phyloP scores from a whole-genome alignment of 768 basidiomycete species.

The Xerocomellus chrysenteron region DNA sequence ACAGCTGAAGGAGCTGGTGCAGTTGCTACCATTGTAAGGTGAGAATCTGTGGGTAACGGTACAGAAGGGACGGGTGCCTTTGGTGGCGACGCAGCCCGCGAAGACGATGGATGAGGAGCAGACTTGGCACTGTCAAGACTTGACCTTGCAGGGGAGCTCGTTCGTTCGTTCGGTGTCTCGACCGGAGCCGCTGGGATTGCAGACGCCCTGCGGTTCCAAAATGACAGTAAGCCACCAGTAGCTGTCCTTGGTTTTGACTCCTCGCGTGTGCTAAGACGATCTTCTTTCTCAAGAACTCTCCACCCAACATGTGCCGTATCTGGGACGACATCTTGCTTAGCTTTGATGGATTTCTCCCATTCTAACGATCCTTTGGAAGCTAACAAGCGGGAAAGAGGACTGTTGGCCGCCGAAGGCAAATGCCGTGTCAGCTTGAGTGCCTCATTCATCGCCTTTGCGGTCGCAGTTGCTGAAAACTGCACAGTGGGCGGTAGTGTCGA shows the following conservation, averaged over 20 bases:
- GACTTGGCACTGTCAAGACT: constrained; percentile 31
- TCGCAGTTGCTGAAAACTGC: constrained; percentile 55
- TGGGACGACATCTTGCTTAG: constrained; percentile 43
- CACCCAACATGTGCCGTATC: constrained; percentile 68
- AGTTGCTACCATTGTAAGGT: background rate
- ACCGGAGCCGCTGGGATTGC: constrained; percentile 18
- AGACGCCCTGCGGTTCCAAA: constrained; percentile 55
- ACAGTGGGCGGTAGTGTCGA: constrained; percentile 47
- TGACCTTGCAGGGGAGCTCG: constrained; percentile 28
- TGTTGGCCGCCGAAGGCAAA: constrained; percentile 47
- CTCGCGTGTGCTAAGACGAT: constrained; percentile 29
- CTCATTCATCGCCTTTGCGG: constrained; percentile 56
- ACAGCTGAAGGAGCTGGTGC: constrained; percentile 61
- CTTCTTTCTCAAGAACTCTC: constrained; percentile 65
- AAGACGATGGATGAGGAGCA: constrained; percentile 2
- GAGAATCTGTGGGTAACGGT: constrained; percentile 9
- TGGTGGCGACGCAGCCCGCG: constrained; percentile 19
- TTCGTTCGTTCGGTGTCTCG: constrained; percentile 18
- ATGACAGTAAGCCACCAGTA: constrained; percentile 63
- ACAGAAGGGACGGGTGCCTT: constrained; percentile 10
- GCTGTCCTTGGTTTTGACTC: constrained; percentile 48
- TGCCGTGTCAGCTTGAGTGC: constrained; percentile 66
- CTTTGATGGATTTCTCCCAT: constrained; percentile 71
- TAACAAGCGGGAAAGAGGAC: constrained; percentile 70
- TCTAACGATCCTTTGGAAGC: constrained; percentile 71